A percentile compares a stretch with the other conserved stretches of the same genome.
Evolutionary conservation across 2,329 filamentous ascomycete species (phyloP).

Genomic region (Exophiala calicioides): DNA sequence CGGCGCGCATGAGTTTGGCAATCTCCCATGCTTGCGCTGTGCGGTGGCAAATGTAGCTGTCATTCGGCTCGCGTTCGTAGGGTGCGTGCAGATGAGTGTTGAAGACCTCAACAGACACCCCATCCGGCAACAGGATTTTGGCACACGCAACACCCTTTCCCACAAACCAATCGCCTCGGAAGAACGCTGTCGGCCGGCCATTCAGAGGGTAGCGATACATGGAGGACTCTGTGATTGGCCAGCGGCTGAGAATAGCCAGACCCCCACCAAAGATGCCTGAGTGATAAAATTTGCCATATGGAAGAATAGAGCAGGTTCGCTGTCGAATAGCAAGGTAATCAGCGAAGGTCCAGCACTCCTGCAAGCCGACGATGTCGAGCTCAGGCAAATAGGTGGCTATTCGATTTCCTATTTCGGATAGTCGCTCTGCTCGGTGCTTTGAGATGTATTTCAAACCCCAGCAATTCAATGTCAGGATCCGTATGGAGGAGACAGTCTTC

Average conservation of each 20-base stretch:
- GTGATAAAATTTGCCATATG: constrained; percentile 90
- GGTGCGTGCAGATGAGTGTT: constrained; percentile 90
- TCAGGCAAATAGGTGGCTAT: constrained; percentile 67
- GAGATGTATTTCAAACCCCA: constrained; percentile 93
- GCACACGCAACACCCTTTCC: constrained; percentile 91
- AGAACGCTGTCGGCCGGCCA: constrained; percentile 90
- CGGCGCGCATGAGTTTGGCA: constrained; percentile 80
- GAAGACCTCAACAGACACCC: constrained; percentile 74
- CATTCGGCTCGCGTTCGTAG: constrained; percentile 75
- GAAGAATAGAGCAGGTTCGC: constrained; percentile 71
- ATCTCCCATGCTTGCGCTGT: constrained; percentile 95
- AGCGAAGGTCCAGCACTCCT: constrained; percentile 89
- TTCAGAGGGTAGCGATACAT: constrained; percentile 91
- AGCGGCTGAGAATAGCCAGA: constrained; percentile 83
- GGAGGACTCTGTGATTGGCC: constrained; percentile 85
- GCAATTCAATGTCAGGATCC: constrained; percentile 88
- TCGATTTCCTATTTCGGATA: constrained; percentile 79
- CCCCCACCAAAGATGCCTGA: constrained; percentile 88
- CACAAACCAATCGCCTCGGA: constrained; percentile 88
- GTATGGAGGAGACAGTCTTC: constrained; percentile 53
- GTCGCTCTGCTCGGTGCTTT: constrained; percentile 72
- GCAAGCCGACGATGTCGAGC: constrained; percentile 86
- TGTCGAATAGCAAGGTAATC: constrained; percentile 79
- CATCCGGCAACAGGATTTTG: constrained; percentile 53
- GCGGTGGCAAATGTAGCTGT: constrained; percentile 87